Percentiles rank a stretch among this genome's conserved stretches.
Conservation (phyloP, 2,329 filamentous ascomycete genomes). For the Alternaria sp. region DNA sequence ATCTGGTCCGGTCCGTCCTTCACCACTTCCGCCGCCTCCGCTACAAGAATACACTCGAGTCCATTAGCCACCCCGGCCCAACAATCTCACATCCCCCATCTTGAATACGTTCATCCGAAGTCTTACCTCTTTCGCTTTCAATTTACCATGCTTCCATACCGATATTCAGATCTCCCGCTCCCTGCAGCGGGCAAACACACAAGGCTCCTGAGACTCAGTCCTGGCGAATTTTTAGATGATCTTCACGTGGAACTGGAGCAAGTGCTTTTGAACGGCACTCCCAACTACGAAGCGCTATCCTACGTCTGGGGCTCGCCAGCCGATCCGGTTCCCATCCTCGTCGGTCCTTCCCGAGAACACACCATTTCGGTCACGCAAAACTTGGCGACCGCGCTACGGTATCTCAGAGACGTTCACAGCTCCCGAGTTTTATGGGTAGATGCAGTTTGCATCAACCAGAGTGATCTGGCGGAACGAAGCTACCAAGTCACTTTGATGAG, state of each 20-base stretch:
- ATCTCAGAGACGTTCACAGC: not conserved
- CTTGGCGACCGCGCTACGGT: not conserved
- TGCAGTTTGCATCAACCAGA: not conserved
- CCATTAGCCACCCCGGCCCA: too few relatives aligned
- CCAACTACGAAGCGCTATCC: not conserved
- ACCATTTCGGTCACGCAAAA: not conserved
- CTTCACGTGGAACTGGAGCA: not conserved
- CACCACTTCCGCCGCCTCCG: not conserved
- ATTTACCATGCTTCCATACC: not conserved
- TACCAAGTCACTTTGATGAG: not conserved
- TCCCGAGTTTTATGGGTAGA: not conserved
- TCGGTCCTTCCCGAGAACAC: not conserved
- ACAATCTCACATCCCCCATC: not conserved
- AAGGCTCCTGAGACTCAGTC: not conserved
- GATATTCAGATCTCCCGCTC: not conserved
- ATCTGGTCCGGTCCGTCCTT: not conserved
- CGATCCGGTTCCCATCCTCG: not conserved
- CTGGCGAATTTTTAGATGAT: not conserved
- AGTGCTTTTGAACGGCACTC: not conserved
- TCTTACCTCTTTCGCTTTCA: fast-evolving
- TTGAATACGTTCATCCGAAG: not conserved
- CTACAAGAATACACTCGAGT: not conserved
- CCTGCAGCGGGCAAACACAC: not conserved
- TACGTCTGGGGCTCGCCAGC: not conserved
- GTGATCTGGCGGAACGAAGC: not conserved